These are phyloP conservation scores for Nothophoma quercina DNA, from an alignment of 2,329 filamentous ascomycete species.

Conservation along the genomic window DNA sequence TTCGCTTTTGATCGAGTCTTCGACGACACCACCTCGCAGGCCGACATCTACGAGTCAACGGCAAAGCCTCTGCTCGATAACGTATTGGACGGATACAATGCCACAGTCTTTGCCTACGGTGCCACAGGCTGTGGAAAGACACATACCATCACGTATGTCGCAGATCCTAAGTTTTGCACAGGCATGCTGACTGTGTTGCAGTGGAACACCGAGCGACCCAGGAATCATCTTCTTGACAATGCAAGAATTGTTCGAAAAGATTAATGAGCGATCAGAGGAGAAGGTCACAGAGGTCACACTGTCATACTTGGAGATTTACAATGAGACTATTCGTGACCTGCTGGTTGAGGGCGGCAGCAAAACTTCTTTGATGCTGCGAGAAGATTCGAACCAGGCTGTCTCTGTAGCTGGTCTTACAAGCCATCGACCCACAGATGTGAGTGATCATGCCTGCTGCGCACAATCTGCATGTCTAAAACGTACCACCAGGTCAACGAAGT, in stretches of 20 bases:
- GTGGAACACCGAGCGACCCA: conserved; percentile 85
- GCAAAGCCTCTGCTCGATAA: conserved; percentile 90
- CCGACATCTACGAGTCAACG: conserved; percentile 93
- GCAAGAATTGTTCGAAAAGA: conserved; percentile 98
- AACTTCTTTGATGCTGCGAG: conserved; percentile 85
- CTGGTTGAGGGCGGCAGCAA: conserved; percentile 86
- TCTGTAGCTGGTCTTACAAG: conserved; percentile 90
- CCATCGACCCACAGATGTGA: conserved; percentile 85
- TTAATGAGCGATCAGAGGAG: conserved; percentile 82
- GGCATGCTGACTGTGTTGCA: conserved; percentile 32
- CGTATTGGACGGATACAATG: conserved; percentile 97
- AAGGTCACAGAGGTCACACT: conserved; percentile 90
- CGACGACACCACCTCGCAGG: conserved; percentile 91
- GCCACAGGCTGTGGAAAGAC: conserved; percentile 98
- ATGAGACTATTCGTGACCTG: conserved; percentile 96
- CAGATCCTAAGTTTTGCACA: conserved; percentile 51
- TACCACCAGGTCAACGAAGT: conserved; percentile 72
- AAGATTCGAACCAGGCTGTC: conserved; percentile 92
- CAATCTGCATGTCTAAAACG: not conserved
- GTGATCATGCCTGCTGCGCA: conserved; percentile 7
- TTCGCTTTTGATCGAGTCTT: conserved; percentile 98
- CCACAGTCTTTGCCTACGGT: conserved; percentile 97
- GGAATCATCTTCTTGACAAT: conserved; percentile 99
- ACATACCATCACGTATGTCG: conserved; percentile 76
- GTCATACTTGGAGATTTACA: conserved; percentile 98